Evolutionary conservation across 257 asterid species (phyloP).

Genomic region (Gardenia jasminoides): DNA sequence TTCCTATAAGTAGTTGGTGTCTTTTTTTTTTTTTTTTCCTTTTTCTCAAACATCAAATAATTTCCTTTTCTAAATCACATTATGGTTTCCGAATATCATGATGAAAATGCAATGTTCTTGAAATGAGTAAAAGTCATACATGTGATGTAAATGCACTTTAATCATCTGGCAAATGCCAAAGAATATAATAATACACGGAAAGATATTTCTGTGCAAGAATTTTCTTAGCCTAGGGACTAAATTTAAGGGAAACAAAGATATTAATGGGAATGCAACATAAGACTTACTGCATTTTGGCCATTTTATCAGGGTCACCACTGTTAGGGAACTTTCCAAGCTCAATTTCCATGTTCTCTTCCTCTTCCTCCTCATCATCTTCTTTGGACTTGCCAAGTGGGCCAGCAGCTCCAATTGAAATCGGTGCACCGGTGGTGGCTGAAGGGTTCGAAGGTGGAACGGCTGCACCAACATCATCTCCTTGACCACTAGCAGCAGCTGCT

Average conservation of each 20-base stretch:
- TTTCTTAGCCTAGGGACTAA: background rate
- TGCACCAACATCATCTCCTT: slow-evolving; percentile 37
- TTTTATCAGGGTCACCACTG: slow-evolving; percentile 74
- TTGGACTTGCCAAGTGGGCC: slow-evolving; percentile 56
- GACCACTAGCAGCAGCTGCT: slow-evolving; percentile 34
- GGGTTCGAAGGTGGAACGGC: slow-evolving; percentile 35
- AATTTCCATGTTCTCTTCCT: slow-evolving; percentile 87
- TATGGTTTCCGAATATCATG: background rate
- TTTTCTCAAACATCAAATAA: background rate
- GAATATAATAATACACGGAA: background rate
- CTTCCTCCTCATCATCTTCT: slow-evolving; percentile 94
- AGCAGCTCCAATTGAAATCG: slow-evolving; percentile 34
- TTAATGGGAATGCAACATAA: background rate
- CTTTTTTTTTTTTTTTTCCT: no score
- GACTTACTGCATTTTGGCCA: slow-evolving; percentile 92
- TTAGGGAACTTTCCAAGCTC: slow-evolving; percentile 69
- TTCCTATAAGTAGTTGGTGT: no score
- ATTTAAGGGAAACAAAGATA: background rate
- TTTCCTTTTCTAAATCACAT: background rate
- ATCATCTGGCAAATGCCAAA: background rate
- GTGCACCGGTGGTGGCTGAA: slow-evolving; percentile 37
- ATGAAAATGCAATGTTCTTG: background rate
- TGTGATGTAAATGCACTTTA: no score
- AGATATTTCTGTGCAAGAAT: background rate
- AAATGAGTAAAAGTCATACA: background rate